Evolutionary conservation across 75 land plant species (phyloP), one percentile per base, ranked within the genome.

Genomic region (Larix kaempferi): DNA sequence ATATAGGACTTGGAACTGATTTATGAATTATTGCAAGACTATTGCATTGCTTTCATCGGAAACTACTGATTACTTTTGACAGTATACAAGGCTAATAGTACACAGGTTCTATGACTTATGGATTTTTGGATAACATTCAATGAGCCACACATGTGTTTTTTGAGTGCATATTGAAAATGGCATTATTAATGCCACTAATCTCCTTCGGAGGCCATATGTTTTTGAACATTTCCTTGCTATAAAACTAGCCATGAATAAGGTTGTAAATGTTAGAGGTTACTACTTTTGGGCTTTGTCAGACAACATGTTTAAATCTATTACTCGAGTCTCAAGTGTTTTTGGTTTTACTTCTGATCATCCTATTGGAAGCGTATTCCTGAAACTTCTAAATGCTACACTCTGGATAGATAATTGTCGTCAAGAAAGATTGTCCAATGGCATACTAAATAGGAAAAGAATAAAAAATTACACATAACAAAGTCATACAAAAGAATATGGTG

Each of bases 151-250:
- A 95, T 85, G 92, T 93, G 26, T 95, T 98, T 79, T 57, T 89
- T 98, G 98, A 84, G 90, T 7, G 93, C 94, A 16, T 98, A 93
- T 65, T 95, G 96, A 93, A 79, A 98, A 98, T 87, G 99, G 99
- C 7, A 88, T 98, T 66, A 87, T 94, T 63, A 96, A 98, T 87
- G 93, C 85, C 73, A 93, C 94, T 71, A 96, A 98, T 76, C 66
- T 88, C 72, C 93, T 98, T 57, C 89, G 98, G 29, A 86, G 88
- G 35, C 99, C 99, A 61, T 98, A 95, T 82, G 61, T 98, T 55
- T 21, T 93, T 33, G 99, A 98, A 74, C 99, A 98, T 86, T 76
- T 98, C 58, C 81, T 98, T 74, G 99, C 99, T 61, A 65, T 93
- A 60, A 89, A 89, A 82, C 94, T 98, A 41, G 98, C 99, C 14